Conservation (phyloP, 768 basidiomycete species). For the Panus rudis region DNA sequence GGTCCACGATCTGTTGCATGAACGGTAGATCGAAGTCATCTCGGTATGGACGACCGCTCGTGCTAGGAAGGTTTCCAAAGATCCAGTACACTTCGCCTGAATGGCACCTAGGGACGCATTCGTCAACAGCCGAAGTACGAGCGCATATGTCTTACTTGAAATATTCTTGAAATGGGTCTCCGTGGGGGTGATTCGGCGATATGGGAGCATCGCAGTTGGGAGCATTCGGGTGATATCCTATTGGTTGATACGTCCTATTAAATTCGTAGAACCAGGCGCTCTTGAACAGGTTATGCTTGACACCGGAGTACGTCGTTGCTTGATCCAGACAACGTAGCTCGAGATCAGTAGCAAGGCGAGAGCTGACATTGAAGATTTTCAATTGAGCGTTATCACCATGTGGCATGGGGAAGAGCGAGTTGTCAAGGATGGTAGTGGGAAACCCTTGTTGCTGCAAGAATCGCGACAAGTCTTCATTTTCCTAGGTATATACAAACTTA, state of each 20-base stretch:
- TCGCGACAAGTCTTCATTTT: constrained; percentile 13
- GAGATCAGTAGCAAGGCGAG: constrained; percentile 36
- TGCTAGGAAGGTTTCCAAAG: constrained; percentile 29
- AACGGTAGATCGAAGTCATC: constrained; percentile 40
- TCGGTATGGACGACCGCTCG: constrained; percentile 31
- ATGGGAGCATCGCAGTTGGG: constrained; percentile 38
- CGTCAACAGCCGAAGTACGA: not conserved
- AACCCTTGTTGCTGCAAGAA: too few relatives aligned
- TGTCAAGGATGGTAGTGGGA: constrained; percentile 12
- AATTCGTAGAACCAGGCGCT: constrained; percentile 41
- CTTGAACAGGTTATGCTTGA: constrained; percentile 34
- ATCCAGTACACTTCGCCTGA: constrained; percentile 27
- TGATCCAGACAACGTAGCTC: constrained; percentile 44
- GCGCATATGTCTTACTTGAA: constrained; percentile 29
- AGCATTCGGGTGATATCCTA: constrained; percentile 38
- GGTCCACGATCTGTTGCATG: constrained; percentile 36
- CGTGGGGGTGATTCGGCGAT: constrained; percentile 34
- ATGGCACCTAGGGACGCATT: constrained; percentile 19
- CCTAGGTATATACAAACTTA: constrained; percentile 5
- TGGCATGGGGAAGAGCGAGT: constrained; percentile 35
- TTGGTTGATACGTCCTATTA: constrained; percentile 34
- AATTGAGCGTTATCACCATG: constrained; percentile 27
- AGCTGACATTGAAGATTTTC: constrained; percentile 41
- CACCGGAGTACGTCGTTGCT: constrained; percentile 38
- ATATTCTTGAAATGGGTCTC: constrained; percentile 40